phyloP scores from a whole-genome alignment of 2,329 filamentous ascomycete genomes.

The Akanthomyces dipterigenus region DNA sequence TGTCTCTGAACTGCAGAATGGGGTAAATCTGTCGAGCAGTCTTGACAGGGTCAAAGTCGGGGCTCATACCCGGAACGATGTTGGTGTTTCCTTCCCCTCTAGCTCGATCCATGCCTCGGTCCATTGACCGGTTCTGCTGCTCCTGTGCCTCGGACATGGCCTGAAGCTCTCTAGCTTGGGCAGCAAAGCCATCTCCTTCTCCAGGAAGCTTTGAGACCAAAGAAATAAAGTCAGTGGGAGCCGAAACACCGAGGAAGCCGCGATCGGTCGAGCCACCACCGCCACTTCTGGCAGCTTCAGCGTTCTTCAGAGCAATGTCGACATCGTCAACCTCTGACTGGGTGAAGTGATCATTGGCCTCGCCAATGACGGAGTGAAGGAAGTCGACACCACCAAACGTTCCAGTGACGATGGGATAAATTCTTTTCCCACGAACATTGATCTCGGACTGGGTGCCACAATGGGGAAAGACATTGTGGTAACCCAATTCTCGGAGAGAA shows the following conservation, averaged over 20 bases:
- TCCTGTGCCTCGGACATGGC: constrained; percentile 57
- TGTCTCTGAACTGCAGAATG: constrained; percentile 89
- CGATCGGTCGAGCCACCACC: constrained; percentile 27
- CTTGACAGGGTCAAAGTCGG: constrained; percentile 70
- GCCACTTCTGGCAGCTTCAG: constrained; percentile 42
- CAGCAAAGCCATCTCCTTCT: constrained; percentile 57
- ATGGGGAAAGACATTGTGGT: constrained; percentile 64
- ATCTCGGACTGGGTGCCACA: constrained; percentile 62
- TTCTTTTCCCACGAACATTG: constrained; percentile 52
- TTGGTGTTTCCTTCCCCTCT: constrained; percentile 43
- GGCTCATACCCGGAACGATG: constrained; percentile 66
- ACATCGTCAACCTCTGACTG: constrained; percentile 81
- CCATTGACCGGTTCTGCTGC: constrained; percentile 39
- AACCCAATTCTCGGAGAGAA: constrained; percentile 61
- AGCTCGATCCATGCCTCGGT: constrained; percentile 24
- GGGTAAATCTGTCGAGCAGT: constrained; percentile 82
- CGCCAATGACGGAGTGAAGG: constrained; percentile 68
- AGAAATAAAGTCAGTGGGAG: constrained; percentile 56
- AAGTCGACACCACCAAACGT: constrained; percentile 78
- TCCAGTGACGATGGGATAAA: constrained; percentile 69
- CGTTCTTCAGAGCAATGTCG: constrained; percentile 65
- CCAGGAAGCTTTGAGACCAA: constrained; percentile 71
- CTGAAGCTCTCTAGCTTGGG: constrained; percentile 59
- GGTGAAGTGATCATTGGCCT: constrained; percentile 77
- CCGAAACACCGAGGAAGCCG: constrained; percentile 35